These are phyloP conservation scores for Mallotus repandus DNA, from an alignment of 441 rosid species.

Conservation along the genomic window DNA sequence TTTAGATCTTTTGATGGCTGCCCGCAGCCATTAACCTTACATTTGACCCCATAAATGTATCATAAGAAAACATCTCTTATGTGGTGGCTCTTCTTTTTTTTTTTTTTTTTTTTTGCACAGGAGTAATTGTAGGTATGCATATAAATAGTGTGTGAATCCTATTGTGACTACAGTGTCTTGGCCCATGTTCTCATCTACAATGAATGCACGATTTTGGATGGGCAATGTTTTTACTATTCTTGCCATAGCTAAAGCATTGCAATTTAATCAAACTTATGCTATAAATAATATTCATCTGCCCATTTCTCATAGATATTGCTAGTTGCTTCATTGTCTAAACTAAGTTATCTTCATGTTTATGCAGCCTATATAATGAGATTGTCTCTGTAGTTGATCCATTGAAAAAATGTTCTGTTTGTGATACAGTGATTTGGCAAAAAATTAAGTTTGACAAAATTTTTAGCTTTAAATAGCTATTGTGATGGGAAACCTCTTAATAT, in stretches of 20 bases:
- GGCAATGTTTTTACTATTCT: neutral
- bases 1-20: neutral
- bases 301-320: neutral
- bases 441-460: neutral
- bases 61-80: neutral
- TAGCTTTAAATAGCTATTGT: neutral
- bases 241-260: neutral
- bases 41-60: neutral
- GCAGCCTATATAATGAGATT: slow-evolving; percentile 2
- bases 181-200: neutral
- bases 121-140: neutral
- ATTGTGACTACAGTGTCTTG: neutral
- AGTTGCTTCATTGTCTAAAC: neutral
- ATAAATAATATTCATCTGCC: neutral
- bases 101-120: neutral
- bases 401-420: neutral
- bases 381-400: neutral
- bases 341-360: slow-evolving; percentile 1
- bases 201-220: neutral
- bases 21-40: neutral
- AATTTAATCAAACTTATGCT: slow-evolving; percentile 1
- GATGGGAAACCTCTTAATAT: neutral
- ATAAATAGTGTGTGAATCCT: neutral
- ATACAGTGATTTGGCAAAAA: neutral
- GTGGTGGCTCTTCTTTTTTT: neutral